These are phyloP conservation scores for Phytophthora pini DNA, from an alignment of 352 stramenopile genomes.

Conservation along the genomic window DNA sequence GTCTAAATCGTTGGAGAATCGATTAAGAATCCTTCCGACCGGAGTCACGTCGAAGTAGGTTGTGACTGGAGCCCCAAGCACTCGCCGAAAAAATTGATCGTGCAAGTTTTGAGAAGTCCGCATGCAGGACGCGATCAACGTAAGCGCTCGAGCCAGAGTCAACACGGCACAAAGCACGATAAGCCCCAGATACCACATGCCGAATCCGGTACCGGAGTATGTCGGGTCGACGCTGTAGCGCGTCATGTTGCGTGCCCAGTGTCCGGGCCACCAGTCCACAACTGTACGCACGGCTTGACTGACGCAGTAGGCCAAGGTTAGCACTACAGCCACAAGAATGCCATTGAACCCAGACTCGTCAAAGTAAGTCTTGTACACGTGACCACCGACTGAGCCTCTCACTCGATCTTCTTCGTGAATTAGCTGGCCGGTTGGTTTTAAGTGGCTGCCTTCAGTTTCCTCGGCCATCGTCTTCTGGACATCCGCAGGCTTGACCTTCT, in stretches of 20 bases:
- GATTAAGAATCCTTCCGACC: slow-evolving; percentile 56
- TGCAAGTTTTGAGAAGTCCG: slow-evolving; percentile 38
- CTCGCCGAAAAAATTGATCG: slow-evolving; percentile 44
- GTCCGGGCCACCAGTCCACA: slow-evolving; percentile 46
- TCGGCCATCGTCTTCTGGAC: background rate
- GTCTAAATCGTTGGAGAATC: slow-evolving; percentile 61
- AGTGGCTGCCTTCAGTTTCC: background rate
- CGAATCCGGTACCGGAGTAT: slow-evolving; percentile 47
- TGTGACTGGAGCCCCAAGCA: slow-evolving; percentile 49
- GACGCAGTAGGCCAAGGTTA: slow-evolving; percentile 10
- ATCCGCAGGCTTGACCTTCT: too few species aligned
- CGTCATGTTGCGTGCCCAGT: slow-evolving; percentile 46
- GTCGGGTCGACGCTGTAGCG: slow-evolving; percentile 21
- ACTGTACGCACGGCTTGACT: slow-evolving; percentile 29
- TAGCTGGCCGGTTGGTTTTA: slow-evolving; percentile 2
- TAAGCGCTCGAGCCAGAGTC: slow-evolving; percentile 23
- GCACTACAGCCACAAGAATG: slow-evolving; percentile 11
- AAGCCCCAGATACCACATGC: slow-evolving; percentile 45
- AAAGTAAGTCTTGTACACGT: slow-evolving; percentile 41
- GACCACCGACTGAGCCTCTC: slow-evolving; percentile 26
- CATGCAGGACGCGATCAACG: slow-evolving; percentile 38
- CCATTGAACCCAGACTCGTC: slow-evolving; percentile 36
- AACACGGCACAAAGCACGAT: slow-evolving; percentile 30
- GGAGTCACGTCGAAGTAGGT: slow-evolving; percentile 64
- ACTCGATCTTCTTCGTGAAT: slow-evolving; percentile 39